These are phyloP conservation scores for Selaginella tamariscina DNA, from an alignment of 75 land plant genomes.

Conservation along the genomic window DNA sequence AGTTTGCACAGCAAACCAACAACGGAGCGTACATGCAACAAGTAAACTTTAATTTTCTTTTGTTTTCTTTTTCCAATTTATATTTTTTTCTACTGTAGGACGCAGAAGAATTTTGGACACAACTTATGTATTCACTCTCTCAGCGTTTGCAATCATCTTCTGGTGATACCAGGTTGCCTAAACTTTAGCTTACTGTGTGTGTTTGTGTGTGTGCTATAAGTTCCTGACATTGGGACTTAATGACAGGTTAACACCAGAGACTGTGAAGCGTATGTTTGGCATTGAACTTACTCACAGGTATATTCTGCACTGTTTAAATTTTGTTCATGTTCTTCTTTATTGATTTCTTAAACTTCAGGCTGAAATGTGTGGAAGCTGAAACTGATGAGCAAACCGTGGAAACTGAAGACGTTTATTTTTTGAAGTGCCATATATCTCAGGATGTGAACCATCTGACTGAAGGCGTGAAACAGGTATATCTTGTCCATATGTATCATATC, in stretches of 20 bases:
- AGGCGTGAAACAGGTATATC: constrained; percentile 70
- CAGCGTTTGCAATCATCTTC: constrained; percentile 48
- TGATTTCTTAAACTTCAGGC: constrained; percentile 25
- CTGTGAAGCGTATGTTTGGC: constrained; percentile 68
- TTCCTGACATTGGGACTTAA: too few relatives aligned
- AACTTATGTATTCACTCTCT: constrained; percentile 76
- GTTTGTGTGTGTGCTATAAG: too few relatives aligned
- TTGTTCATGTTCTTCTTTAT: neutral
- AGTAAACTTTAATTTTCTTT: constrained; percentile 25
- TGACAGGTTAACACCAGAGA: too few relatives aligned
- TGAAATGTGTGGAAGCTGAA: constrained; percentile 81
- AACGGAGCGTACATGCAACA: constrained; percentile 78
- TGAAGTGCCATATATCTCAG: constrained; percentile 91
- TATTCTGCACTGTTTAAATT: neutral
- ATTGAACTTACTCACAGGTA: constrained; percentile 63
- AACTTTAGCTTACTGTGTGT: neutral
- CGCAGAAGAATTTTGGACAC: constrained; percentile 99
- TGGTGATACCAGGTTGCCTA: neutral
- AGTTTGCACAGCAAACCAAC: constrained; percentile 88
- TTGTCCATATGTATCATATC: too few relatives aligned
- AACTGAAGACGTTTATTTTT: constrained; percentile 65
- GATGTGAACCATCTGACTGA: constrained; percentile 94
- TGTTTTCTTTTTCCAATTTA: neutral
- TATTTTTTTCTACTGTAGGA: constrained; percentile 35
- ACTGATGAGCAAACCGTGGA: constrained; percentile 88